Percentiles rank a stretch among this genome's conserved stretches.
Conservation (phyloP, 345 rosid species). For the Lagerstroemia speciosa region DNA sequence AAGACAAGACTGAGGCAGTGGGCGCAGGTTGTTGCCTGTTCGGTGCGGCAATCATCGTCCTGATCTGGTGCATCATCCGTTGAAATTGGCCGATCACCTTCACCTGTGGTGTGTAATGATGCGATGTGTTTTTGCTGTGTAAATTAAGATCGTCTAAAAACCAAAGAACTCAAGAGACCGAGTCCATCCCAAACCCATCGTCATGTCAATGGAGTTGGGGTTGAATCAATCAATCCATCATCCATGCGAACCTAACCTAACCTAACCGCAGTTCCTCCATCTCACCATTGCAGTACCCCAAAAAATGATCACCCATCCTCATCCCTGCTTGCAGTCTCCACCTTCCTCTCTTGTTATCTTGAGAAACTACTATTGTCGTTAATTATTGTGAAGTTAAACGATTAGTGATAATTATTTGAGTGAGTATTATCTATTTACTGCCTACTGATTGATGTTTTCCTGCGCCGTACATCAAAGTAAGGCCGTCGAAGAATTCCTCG, state of each 20-base stretch:
- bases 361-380: not conserved
- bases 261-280: not conserved
- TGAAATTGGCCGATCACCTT: not conserved
- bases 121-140: not conserved
- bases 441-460: no score
- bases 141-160: no score
- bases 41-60: conserved; percentile 59
- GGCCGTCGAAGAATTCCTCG: no score
- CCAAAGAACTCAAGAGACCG: no score
- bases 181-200: not conserved
- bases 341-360: not conserved
- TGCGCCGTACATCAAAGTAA: no score
- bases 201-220: not conserved
- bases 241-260: no score
- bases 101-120: no score
- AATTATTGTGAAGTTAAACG: not conserved
- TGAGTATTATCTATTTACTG: no score
- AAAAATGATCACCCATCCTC: not conserved
- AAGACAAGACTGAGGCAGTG: conserved; percentile 83
- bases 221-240: no score
- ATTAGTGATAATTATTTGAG: no score
- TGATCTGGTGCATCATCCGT: not conserved
- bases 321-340: not conserved
- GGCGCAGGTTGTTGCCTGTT: conserved; percentile 95
- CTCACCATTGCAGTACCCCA: not conserved